A percentile compares a stretch with the other conserved stretches of the same genome.
Evolutionary conservation across 305 asterid genomes (phyloP).

Genomic region (Stenogyne calaminthoides): DNA sequence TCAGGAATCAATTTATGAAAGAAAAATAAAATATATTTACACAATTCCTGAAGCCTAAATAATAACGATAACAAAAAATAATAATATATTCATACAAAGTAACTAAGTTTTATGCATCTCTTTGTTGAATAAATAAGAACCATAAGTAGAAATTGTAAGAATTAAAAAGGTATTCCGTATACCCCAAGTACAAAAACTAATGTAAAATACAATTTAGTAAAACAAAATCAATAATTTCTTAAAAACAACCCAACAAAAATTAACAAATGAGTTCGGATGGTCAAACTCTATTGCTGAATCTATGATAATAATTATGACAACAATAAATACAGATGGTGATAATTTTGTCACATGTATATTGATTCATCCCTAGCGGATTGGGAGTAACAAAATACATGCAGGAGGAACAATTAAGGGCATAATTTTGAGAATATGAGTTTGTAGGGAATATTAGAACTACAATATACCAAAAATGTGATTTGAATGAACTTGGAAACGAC

Average conservation of each 20-base stretch:
- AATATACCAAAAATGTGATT: neutral
- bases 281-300: neutral
- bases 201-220: neutral
- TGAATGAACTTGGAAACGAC: constrained; percentile 4
- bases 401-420: neutral
- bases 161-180: neutral
- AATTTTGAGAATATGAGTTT: neutral
- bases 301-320: neutral
- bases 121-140: neutral
- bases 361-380: neutral
- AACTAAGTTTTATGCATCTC: too few relatives aligned
- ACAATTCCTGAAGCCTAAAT: neutral
- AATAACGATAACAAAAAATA: too few relatives aligned
- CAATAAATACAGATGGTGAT: neutral
- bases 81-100: too few relatives aligned
- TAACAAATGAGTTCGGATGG: neutral
- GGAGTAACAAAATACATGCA: neutral
- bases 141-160: neutral
- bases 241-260: neutral
- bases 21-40: too few relatives aligned
- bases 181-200: neutral
- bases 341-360: neutral
- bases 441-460: neutral
- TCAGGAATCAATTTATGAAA: neutral
- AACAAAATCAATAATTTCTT: too few relatives aligned